A percentile compares a stretch with the other conserved stretches of the same genome.
phyloP scores from a whole-genome alignment of 1,284 basidiomycete species.

The Spongiforma sp. region DNA sequence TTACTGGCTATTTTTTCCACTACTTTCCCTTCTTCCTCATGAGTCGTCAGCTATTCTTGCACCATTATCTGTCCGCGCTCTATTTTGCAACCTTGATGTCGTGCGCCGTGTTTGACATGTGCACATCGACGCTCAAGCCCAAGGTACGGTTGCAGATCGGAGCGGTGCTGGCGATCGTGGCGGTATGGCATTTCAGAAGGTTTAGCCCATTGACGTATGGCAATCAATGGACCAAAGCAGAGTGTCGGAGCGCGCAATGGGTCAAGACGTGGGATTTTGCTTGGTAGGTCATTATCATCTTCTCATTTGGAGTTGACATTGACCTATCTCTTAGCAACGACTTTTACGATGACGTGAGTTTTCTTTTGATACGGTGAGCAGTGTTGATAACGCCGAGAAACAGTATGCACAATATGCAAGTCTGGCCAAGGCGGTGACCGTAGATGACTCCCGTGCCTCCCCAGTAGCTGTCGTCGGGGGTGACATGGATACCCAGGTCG shows the following conservation, averaged over 20 bases:
- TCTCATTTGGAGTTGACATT: neutral
- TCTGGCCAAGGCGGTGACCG: neutral
- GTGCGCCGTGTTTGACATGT: constrained; percentile 84
- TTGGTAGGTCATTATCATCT: constrained; percentile 65
- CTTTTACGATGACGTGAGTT: constrained; percentile 64
- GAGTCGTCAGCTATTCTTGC: constrained; percentile 94
- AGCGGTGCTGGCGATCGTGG: constrained; percentile 71
- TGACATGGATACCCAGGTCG: neutral
- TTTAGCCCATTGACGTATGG: constrained; percentile 91
- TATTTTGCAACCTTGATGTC: constrained; percentile 91
- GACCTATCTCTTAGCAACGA: constrained; percentile 52
- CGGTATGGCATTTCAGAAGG: constrained; percentile 79
- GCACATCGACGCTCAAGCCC: constrained; percentile 81
- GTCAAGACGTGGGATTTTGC: constrained; percentile 96
- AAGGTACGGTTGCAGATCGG: constrained; percentile 82
- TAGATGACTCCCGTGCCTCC: neutral
- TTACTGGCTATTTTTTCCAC: constrained; percentile 93
- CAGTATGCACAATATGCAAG: constrained; percentile 50
- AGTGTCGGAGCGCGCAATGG: constrained; percentile 85
- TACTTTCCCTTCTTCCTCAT: constrained; percentile 98
- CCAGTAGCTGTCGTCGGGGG: neutral
- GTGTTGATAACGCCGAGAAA: neutral
- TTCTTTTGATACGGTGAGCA: neutral
- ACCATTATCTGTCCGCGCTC: constrained; percentile 96
- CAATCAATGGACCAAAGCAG: constrained; percentile 80